These are phyloP conservation scores for Leccinum broughii DNA, from an alignment of 768 basidiomycete genomes.

Conservation along the genomic window DNA sequence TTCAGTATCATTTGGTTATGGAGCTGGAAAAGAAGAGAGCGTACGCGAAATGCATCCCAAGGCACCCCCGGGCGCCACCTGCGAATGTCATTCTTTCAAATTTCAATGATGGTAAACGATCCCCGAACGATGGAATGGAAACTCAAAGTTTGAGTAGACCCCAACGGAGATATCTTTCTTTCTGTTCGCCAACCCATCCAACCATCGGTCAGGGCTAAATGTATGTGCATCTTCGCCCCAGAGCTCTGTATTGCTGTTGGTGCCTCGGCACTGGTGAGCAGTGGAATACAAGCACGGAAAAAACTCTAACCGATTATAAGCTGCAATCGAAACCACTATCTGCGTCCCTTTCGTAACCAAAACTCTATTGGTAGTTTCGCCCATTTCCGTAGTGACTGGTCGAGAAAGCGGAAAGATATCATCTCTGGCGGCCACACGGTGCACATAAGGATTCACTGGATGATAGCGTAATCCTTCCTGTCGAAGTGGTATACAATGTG, in stretches of 20 bases:
- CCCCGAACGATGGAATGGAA: neutral
- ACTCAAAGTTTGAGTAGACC: conserved; percentile 31
- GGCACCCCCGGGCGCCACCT: conserved; percentile 25
- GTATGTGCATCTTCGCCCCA: conserved; percentile 36
- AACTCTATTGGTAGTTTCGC: conserved; percentile 42
- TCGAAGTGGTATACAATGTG: neutral
- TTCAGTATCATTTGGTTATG: neutral
- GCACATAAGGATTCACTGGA: conserved; percentile 50
- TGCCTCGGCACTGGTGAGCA: neutral
- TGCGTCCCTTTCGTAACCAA: conserved; percentile 50
- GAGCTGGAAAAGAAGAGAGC: neutral
- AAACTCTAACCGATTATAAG: conserved; percentile 49
- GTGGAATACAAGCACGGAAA: neutral
- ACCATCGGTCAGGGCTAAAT: conserved; percentile 34
- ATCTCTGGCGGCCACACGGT: conserved; percentile 50
- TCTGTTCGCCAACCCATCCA: conserved; percentile 18
- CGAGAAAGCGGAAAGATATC: conserved; percentile 59
- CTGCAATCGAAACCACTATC: conserved; percentile 47
- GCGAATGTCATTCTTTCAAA: conserved; percentile 18
- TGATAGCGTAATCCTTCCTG: conserved; percentile 50
- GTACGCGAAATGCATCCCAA: conserved; percentile 15
- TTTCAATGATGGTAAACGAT: neutral
- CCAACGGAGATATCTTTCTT: conserved; percentile 27
- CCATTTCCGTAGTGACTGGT: conserved; percentile 48
- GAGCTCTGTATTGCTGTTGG: conserved; percentile 26